Percentiles rank a stretch among this genome's conserved stretches.
These are phyloP conservation scores for Inosperma sp. DNA, from an alignment of 768 basidiomycete genomes.

Conservation along the genomic window DNA sequence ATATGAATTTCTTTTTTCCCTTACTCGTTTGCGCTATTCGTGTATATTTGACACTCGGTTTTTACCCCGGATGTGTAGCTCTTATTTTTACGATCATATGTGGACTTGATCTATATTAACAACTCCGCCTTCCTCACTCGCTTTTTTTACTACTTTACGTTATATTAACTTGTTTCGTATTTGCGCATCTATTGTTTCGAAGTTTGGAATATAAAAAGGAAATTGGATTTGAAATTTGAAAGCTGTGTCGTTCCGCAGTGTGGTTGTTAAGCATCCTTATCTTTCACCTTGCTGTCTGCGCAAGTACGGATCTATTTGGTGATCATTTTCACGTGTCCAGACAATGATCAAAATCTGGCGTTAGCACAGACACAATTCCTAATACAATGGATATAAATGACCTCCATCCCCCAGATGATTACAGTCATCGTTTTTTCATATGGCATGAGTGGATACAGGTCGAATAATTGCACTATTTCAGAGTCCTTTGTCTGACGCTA, in stretches of 20 bases:
- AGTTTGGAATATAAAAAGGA: too few relatives aligned
- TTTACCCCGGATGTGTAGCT: too few relatives aligned
- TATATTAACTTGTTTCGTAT: too few relatives aligned
- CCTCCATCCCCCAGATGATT: conserved; percentile 77
- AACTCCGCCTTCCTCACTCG: neutral
- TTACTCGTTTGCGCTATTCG: conserved; percentile 18
- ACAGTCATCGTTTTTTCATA: conserved; percentile 79
- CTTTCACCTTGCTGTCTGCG: too few relatives aligned
- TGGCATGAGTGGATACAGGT: conserved; percentile 92
- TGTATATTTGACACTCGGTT: too few relatives aligned
- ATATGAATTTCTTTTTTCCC: conserved; percentile 34
- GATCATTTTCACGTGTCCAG: conserved; percentile 5
- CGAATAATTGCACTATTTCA: conserved; percentile 8
- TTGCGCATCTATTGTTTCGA: too few relatives aligned
- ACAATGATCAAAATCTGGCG: neutral
- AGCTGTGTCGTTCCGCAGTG: too few relatives aligned
- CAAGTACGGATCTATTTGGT: too few relatives aligned
- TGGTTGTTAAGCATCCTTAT: too few relatives aligned
- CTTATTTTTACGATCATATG: neutral
- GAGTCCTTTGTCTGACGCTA: conserved; percentile 5
- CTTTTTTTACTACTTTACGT: neutral
- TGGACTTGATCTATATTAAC: neutral
- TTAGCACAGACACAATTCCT: neutral
- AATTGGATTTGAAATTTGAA: too few relatives aligned
- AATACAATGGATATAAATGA: conserved; percentile 47